Evolutionary conservation across 129 eudicot genomes (phyloP).

Genomic region (Tagetes patula): DNA sequence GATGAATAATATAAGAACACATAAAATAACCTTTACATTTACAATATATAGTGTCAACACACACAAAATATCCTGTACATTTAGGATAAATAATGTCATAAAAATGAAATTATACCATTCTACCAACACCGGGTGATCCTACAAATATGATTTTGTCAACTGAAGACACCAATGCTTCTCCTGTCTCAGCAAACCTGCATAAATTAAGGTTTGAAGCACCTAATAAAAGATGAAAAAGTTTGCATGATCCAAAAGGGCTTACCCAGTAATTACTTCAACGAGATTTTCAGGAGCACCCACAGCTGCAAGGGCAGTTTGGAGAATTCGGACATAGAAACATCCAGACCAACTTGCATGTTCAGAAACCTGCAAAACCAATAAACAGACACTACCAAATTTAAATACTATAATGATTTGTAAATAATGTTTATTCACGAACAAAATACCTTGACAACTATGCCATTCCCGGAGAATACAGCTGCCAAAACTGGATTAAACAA

Average conservation of each 20-base stretch:
- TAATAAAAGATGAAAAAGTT: conserved; percentile 1
- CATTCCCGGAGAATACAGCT: conserved; percentile 89
- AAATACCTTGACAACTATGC: conserved; percentile 90
- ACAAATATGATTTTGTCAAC: conserved; percentile 97
- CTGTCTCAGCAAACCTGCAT: conserved; percentile 96
- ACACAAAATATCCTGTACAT: neutral
- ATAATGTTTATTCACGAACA: neutral
- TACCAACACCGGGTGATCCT: conserved; percentile 98
- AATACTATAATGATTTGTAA: neutral
- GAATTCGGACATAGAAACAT: conserved; percentile 88
- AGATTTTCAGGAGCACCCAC: conserved; percentile 99
- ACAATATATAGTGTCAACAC: neutral
- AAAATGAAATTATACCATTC: conserved; percentile 53
- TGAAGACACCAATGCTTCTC: conserved; percentile 94
- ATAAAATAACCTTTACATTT: neutral
- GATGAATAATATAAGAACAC: neutral
- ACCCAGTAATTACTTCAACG: conserved; percentile 98
- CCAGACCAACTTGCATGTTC: conserved; percentile 99
- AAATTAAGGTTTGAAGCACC: conserved; percentile 16
- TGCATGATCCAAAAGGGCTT: conserved; percentile 32
- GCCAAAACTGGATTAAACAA: conserved; percentile 97
- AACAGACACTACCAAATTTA: conserved; percentile 1
- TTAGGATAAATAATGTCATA: neutral
- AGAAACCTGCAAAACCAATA: conserved; percentile 63
- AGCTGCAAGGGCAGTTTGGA: conserved; percentile 96